Evolutionary conservation across 2,329 filamentous ascomycete species (phyloP).

Genomic region (Trichoderma oligosporum): DNA sequence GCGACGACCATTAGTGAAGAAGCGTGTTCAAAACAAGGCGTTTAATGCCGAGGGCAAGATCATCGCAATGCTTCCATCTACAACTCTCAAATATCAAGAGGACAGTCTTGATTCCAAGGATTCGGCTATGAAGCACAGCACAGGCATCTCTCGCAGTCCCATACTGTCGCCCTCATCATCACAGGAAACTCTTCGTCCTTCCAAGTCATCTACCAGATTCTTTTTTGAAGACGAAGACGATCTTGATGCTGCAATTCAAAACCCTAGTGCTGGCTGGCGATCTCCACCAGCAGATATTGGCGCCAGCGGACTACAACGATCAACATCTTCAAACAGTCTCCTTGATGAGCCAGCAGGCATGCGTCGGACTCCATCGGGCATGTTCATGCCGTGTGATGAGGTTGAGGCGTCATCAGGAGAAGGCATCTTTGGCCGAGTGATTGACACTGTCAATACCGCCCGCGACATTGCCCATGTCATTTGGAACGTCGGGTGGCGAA

Average conservation of each 20-base stretch:
- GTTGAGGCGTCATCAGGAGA: conserved; percentile 58
- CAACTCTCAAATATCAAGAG: conserved; percentile 78
- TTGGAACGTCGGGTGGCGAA: conserved; percentile 67
- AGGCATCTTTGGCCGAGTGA: conserved; percentile 71
- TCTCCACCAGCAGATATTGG: conserved; percentile 25
- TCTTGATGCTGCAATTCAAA: conserved; percentile 36
- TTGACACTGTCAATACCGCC: conserved; percentile 74
- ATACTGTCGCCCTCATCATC: conserved; percentile 70
- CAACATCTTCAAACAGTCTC: conserved; percentile 48
- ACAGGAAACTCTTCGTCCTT: conserved; percentile 74
- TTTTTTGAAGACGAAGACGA: conserved; percentile 59
- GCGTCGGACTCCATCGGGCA: conserved; percentile 76
- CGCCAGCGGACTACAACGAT: conserved; percentile 41
- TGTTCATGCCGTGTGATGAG: conserved; percentile 87
- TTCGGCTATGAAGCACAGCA: conserved; percentile 60
- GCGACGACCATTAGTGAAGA: conserved; percentile 49
- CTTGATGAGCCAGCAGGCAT: conserved; percentile 57
- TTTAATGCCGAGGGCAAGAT: conserved; percentile 68
- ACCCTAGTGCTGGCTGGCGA: conserved; percentile 31
- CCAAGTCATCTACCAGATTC: conserved; percentile 62
- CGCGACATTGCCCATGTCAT: conserved; percentile 68
- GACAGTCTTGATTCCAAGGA: conserved; percentile 67
- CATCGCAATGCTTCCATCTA: conserved; percentile 83
- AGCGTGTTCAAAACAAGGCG: conserved; percentile 32
- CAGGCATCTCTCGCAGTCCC: conserved; percentile 44